phyloP scores from a whole-genome alignment of 2,329 filamentous ascomycete species.

The Calycina marina region DNA sequence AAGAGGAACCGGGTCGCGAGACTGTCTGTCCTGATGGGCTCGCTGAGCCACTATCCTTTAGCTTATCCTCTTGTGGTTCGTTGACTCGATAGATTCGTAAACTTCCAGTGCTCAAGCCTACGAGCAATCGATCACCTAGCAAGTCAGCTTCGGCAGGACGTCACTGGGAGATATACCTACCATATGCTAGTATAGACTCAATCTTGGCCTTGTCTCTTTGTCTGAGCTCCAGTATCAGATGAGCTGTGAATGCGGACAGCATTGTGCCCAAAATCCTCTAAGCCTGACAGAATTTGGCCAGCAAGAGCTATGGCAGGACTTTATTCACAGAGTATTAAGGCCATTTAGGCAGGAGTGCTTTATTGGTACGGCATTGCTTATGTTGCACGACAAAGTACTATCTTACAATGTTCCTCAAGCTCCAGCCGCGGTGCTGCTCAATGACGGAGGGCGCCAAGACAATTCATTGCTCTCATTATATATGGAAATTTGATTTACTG shows the following conservation, averaged over 20 bases:
- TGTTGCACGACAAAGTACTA: too few species aligned
- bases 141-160: conserved; percentile 4
- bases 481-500: too few species aligned
- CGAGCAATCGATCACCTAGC: conserved; percentile 73
- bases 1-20: conserved; percentile 15
- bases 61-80: conserved; percentile 35
- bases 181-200: conserved; percentile 86
- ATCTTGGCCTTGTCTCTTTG: conserved; percentile 93
- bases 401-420: too few species aligned
- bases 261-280: too few species aligned
- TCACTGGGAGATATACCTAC: conserved; percentile 42
- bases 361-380: too few species aligned
- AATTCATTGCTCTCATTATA: too few species aligned
- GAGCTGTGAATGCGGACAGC: conserved; percentile 95
- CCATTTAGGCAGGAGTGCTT: too few species aligned
- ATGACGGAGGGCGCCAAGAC: too few species aligned
- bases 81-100: conserved; percentile 88
- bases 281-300: too few species aligned
- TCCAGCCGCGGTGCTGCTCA: too few species aligned
- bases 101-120: conserved; percentile 79
- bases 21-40: conserved; percentile 18
- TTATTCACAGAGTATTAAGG: too few species aligned
- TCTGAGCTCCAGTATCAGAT: conserved; percentile 92
- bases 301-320: too few species aligned
- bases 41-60: conserved; percentile 25